Evolutionary conservation across 805 yeast species (phyloP).

Genomic region (Yamadazyma nakazawae): DNA sequence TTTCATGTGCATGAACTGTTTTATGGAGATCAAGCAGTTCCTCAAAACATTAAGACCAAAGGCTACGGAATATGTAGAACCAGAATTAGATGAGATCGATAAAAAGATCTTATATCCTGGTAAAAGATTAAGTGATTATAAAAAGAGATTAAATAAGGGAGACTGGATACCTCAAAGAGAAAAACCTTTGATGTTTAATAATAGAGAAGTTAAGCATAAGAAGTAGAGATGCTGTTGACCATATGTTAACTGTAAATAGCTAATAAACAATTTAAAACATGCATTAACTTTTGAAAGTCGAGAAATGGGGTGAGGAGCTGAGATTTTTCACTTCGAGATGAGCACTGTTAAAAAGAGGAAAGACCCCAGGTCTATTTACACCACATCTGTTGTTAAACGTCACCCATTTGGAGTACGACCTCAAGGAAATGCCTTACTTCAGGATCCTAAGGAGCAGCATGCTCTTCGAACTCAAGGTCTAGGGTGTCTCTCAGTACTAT

Average conservation of each 20-base stretch:
- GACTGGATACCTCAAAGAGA: constrained; percentile 47
- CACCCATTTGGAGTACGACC: constrained; percentile 80
- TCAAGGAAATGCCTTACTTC: constrained; percentile 58
- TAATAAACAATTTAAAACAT: background rate
- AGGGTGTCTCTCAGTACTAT: constrained; percentile 51
- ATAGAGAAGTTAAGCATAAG: constrained; percentile 20
- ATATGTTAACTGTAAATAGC: background rate
- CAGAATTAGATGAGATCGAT: constrained; percentile 42
- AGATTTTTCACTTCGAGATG: constrained; percentile 5
- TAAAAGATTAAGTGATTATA: constrained; percentile 43
- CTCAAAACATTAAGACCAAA: constrained; percentile 55
- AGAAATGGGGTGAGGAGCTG: background rate
- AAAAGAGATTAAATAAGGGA: constrained; percentile 29
- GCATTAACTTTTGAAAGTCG: background rate
- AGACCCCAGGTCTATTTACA: constrained; percentile 17
- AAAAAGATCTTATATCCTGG: constrained; percentile 71
- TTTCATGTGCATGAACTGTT: constrained; percentile 90
- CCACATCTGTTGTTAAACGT: constrained; percentile 30
- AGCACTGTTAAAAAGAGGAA: constrained; percentile 6
- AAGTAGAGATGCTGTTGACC: constrained; percentile 7
- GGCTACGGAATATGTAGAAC: constrained; percentile 5
- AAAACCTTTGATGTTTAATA: constrained; percentile 35
- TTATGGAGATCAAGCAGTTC: constrained; percentile 68
- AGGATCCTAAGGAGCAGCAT: constrained; percentile 14
- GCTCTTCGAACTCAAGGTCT: constrained; percentile 31